Base-by-base conservation (phyloP, 768 basidiomycete genomes). In the Hypholoma sublateritium region DNA sequence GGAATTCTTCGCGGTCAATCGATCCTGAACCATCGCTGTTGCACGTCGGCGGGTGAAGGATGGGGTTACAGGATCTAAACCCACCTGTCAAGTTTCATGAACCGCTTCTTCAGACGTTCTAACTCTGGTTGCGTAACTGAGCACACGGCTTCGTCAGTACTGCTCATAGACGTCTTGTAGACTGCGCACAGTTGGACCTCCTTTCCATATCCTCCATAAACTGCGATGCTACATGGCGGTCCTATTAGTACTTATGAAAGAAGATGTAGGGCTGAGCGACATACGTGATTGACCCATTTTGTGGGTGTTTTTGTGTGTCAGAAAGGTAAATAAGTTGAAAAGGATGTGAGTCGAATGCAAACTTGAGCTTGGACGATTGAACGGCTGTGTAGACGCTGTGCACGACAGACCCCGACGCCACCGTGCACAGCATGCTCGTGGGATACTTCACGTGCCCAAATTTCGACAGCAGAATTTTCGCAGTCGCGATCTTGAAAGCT, bases 171-270 rank as follows among this genome's bases (percentile, higher is more conserved):
- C 39, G 17, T 32, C 45, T 6, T 16, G 36, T 7, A 39, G 5
- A 39, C n/a, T 48, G 46, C 93, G 69, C 65, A 99, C 97, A 99
- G 74, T 99, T 99, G 70, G 97, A 95, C 67, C 87, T 87, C 82
- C 83, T 89, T 79, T 95, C 89, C 90, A 98, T 94, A 76, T 98
- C 94, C 80, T 93, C 91, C 87, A 98, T 93, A 64, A 98, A 95
- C 74, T 95, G 92, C 52, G 94, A 96, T 62, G 82, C 92, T 93
- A 65, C 60, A 48, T 35, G 37, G 51, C 14, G 47, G 45, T 47
- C 36, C 14, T 16, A 51, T 59, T 52, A 61, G 50, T 34, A 19
- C 35, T 24, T 53, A 17, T 37, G 16, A 2, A n/a, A 13, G 43
- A 12, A 13, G 47, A 45, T 24, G 28, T 12, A 44, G 34, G 22